Base-by-base conservation (phyloP, 768 basidiomycete genomes). In the Gloeophyllum trabeum region DNA sequence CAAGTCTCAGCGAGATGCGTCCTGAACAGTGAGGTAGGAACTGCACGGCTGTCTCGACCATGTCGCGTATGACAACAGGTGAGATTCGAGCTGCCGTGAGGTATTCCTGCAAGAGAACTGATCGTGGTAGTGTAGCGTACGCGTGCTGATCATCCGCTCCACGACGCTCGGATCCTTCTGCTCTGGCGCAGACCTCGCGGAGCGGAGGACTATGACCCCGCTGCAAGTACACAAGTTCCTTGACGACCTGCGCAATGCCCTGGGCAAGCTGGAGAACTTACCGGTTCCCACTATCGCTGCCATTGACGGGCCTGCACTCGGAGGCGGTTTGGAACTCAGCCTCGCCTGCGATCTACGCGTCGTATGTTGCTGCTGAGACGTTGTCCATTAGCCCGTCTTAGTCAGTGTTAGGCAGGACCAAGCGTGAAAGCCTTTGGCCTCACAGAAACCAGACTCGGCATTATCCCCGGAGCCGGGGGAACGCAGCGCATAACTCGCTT, bases 231-330 rank as follows among this genome's bases (percentile, higher is more conserved):
- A 74, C 52, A 75, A 70, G 51, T 96, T 94, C 62, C 80, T 96
- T 36, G 61, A 49, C 30, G 78, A 83, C 50, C 67, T 96, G 19
- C 75, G 92, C 22, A 64, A 67, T 28, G 73, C 86, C 6, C 60
- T 97, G 30, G 69, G 72, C 22, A 75, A 74, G 52, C 72, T 97
- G n/a, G 90, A 92, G 61, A 66, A 69, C 30, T 64, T 94, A 24
- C 82, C 84, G 4, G 75, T 93, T 65, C 92, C 92, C 3, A 93
- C 89, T 13, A 85, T 96, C 43, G 85, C 85, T 25, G 89, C 91
- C 4, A 85, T 97, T 32, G 92, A 96, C 55, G 92, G 92, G 0
- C 88, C 87, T 16, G 92, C 92, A 6, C 69, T 97, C 0, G 92
- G 92, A 6, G 92, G 92, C n/a, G 92, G 92, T 2, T 69, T 92